Conservation (phyloP, 306 rosid species). For the Oemleria cerasiformis region DNA sequence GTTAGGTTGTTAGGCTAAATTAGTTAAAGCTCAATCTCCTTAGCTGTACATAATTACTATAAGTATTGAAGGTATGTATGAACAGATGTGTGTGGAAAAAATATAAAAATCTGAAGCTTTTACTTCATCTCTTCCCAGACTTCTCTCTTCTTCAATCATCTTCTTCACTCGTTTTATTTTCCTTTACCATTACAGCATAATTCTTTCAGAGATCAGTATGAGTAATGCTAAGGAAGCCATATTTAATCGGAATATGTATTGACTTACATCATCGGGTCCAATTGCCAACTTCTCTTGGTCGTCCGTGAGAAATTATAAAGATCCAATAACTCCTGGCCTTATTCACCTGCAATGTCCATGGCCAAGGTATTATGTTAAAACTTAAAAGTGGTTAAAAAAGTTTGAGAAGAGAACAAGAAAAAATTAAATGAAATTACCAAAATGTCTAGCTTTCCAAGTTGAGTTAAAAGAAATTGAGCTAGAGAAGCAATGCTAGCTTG, state of each 20-base stretch:
- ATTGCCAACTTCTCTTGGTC: neutral
- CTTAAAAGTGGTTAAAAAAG: neutral
- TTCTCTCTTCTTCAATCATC: too few relatives aligned
- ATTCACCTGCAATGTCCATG: neutral
- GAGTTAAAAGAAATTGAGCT: neutral
- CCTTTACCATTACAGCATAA: too few relatives aligned
- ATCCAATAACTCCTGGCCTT: conserved; percentile 13
- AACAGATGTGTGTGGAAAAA: too few relatives aligned
- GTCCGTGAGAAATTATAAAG: neutral
- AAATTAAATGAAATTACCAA: conserved; percentile 1
- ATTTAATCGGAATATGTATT: neutral
- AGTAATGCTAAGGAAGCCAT: neutral
- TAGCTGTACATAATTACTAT: too few relatives aligned
- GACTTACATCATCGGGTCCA: neutral
- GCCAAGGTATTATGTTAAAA: neutral
- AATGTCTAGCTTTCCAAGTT: conserved; percentile 11
- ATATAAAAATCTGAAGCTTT: too few relatives aligned
- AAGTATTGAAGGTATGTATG: too few relatives aligned
- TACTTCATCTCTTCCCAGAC: too few relatives aligned
- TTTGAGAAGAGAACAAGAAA: neutral
- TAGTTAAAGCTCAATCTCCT: too few relatives aligned
- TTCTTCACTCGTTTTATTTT: too few relatives aligned
- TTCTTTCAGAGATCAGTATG: too few relatives aligned
- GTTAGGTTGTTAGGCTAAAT: too few relatives aligned
- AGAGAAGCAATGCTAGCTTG: conserved; percentile 5